Evolutionary conservation across 192 early-diverging fungal genomes (phyloP).

Genomic region (Rhizoclosmatium sp.): DNA sequence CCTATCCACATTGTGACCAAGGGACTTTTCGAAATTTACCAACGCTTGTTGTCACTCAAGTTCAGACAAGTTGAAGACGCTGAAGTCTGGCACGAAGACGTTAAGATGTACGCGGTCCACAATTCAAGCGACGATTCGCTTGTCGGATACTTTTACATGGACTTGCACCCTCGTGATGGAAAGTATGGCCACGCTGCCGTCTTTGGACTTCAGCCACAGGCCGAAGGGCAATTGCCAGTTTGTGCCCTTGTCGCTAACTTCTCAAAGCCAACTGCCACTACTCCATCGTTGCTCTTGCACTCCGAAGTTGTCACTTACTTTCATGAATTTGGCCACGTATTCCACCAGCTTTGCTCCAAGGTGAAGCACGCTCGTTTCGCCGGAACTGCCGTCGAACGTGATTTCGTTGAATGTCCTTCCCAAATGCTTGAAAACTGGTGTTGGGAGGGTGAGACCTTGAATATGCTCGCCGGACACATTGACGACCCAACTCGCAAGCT

Average conservation of each 20-base stretch:
- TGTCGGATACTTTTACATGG: conserved; percentile 78
- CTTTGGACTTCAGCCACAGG: conserved; percentile 79
- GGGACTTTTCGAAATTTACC: conserved; percentile 79
- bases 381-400: conserved; percentile 77
- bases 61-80: conserved; percentile 69
- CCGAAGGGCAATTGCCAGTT: conserved; percentile 37
- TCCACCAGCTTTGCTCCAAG: conserved; percentile 71
- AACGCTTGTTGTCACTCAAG: conserved; percentile 72
- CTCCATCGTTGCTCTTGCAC: conserved; percentile 82
- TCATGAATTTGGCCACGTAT: conserved; percentile 84
- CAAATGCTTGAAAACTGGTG: conserved; percentile 87
- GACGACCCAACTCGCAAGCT: conserved; percentile 69
- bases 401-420: conserved; percentile 90
- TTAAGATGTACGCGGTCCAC: conserved; percentile 75
- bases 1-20: conserved; percentile 68
- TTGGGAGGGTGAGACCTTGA: conserved; percentile 47
- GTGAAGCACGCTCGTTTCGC: conserved; percentile 81
- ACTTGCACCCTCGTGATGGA: conserved; percentile 69
- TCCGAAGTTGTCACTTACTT: conserved; percentile 82
- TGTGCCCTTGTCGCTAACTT: conserved; percentile 47
- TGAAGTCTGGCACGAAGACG: conserved; percentile 81
- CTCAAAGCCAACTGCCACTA: conserved; percentile 58
- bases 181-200: conserved; percentile 74
- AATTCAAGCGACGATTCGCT: conserved; percentile 58
- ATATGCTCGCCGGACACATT: conserved; percentile 72